A percentile compares a stretch with the other conserved stretches of the same genome.
phyloP scores from a whole-genome alignment of 2,329 filamentous ascomycete species.

The Emergomyces orientalis region DNA sequence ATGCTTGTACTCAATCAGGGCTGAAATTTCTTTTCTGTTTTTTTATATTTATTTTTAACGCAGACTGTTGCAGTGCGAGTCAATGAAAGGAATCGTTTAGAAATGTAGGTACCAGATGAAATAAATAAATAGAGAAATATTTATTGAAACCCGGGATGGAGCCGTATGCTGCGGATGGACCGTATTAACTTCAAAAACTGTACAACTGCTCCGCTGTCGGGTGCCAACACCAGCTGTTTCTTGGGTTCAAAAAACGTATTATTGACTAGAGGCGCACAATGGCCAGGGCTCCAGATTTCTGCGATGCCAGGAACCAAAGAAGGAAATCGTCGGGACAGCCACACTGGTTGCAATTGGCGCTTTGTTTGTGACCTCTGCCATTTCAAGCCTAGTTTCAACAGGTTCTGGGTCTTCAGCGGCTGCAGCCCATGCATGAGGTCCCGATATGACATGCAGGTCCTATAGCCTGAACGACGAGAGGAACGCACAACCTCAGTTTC shows the following conservation, averaged over 20 bases:
- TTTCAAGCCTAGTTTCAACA: neutral
- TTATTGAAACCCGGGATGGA: neutral
- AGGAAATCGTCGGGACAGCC: neutral
- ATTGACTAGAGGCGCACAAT: neutral
- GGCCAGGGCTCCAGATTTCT: neutral
- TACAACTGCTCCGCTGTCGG: no score
- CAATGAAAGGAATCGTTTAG: neutral
- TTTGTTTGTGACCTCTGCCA: neutral
- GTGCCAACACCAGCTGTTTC: neutral
- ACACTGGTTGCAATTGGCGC: neutral
- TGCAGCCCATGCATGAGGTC: constrained; percentile 23
- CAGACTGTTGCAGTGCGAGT: neutral
- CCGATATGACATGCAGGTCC: constrained; percentile 21
- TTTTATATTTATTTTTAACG: no score
- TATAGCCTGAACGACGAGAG: constrained; percentile 5
- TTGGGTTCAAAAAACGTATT: neutral
- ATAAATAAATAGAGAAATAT: neutral
- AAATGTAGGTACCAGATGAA: neutral
- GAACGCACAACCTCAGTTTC: neutral
- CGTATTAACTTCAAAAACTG: neutral
- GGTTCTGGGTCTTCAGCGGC: constrained; percentile 17
- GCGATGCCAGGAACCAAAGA: constrained; percentile 7
- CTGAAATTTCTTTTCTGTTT: neutral
- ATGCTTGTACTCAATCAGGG: neutral
- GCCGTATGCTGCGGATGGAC: neutral